A percentile compares a stretch with the other conserved stretches of the same genome.
Evolutionary conservation across 2,329 filamentous ascomycete species (phyloP).

Genomic region (Penicillium aurantiogriseum): DNA sequence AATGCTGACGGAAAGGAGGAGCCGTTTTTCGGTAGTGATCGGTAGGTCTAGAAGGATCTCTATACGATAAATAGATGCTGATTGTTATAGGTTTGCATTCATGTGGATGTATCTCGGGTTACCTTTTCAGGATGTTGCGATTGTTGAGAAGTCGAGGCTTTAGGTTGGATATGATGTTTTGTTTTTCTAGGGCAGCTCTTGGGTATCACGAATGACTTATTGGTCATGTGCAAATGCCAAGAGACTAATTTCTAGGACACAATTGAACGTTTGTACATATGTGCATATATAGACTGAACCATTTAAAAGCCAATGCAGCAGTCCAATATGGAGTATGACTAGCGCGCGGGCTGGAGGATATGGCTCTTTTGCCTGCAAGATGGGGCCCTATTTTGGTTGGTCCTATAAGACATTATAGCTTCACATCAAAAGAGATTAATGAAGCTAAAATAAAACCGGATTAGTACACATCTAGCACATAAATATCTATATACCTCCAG

Average conservation of each 20-base stretch:
- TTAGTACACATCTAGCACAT: too few relatives aligned
- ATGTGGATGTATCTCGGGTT: slow-evolving; percentile 67
- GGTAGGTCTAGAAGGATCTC: slow-evolving; percentile 41
- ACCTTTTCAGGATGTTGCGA: slow-evolving; percentile 32
- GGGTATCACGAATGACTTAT: background rate
- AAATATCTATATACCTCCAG: too few relatives aligned
- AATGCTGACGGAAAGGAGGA: slow-evolving; percentile 55
- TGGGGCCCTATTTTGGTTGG: background rate
- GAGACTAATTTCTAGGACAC: background rate
- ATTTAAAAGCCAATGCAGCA: background rate
- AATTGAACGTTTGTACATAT: background rate
- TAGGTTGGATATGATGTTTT: background rate
- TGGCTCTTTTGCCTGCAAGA: background rate
- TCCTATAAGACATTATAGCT: background rate
- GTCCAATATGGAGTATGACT: too few relatives aligned
- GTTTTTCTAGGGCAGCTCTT: background rate
- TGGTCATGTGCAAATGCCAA: background rate
- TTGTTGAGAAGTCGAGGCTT: slow-evolving; percentile 20
- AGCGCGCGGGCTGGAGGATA: background rate
- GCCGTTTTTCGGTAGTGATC: slow-evolving; percentile 77
- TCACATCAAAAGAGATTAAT: background rate
- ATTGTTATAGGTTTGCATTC: slow-evolving; percentile 42
- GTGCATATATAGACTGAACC: background rate
- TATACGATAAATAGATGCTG: background rate
- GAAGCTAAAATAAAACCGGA: background rate